Conservation (phyloP, 2,329 filamentous ascomycete genomes). For the Elsinoe australis region DNA sequence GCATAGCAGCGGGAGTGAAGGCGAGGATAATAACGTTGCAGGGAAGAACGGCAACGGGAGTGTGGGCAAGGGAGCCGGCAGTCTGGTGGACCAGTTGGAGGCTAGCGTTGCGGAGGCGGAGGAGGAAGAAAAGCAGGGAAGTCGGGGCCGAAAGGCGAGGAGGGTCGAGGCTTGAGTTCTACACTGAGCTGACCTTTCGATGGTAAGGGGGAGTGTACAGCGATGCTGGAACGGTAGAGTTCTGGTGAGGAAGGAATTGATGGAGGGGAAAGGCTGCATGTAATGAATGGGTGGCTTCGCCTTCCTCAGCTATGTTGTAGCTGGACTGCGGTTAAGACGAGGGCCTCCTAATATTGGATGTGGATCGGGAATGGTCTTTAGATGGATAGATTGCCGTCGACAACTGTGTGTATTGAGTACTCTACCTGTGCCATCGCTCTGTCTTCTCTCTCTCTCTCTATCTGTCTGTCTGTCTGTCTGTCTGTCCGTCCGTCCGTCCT, state of each 20-base stretch:
- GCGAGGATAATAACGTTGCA: constrained; percentile 21
- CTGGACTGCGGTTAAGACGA: too few species aligned
- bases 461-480: too few species aligned
- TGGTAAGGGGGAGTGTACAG: neutral
- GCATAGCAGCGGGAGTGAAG: constrained; percentile 23
- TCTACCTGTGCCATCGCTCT: too few species aligned
- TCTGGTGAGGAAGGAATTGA: neutral
- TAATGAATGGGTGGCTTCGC: too few species aligned
- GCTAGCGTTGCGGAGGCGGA: constrained; percentile 10
- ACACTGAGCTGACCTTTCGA: too few species aligned
- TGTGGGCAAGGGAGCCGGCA: constrained; percentile 1
- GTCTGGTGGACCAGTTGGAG: constrained; percentile 10
- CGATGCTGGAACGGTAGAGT: neutral
- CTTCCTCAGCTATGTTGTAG: too few species aligned
- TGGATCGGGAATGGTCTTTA: neutral
- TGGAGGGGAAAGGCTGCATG: neutral
- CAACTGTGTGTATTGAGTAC: too few species aligned
- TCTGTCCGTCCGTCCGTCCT: too few species aligned
- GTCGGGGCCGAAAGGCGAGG: constrained; percentile 3
- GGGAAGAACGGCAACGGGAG: too few species aligned
- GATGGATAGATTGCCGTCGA: neutral
- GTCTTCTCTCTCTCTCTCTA: too few species aligned
- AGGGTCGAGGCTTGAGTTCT: neutral
- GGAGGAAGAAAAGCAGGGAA: neutral
- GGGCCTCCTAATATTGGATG: too few species aligned